These are phyloP conservation scores for Teratosphaeria destructans DNA, from an alignment of 2,329 filamentous ascomycete species.

Conservation along the genomic window DNA sequence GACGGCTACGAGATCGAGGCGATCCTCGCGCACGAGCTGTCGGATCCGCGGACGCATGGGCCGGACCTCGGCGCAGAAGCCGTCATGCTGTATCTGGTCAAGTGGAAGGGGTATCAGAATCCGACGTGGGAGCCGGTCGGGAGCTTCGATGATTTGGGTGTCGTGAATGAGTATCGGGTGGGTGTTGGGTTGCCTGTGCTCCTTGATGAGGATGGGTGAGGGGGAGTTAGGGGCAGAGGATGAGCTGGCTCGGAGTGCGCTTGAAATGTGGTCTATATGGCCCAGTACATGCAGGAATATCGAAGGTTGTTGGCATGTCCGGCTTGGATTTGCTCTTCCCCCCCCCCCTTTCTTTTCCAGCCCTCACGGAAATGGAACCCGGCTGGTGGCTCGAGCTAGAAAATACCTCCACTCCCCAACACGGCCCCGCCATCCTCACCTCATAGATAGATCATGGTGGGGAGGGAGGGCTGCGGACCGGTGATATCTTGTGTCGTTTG, in stretches of 20 bases:
- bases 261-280: no score
- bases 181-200: constrained; percentile 1
- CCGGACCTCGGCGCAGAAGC: constrained; percentile 13
- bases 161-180: constrained; percentile 16
- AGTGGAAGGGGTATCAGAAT: constrained; percentile 23
- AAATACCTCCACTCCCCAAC: constrained; percentile 52
- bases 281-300: no score
- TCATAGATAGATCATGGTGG: constrained; percentile 16
- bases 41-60: constrained; percentile 20
- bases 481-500: no score
- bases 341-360: constrained; percentile 31
- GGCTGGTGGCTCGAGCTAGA: constrained; percentile 90
- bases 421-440: constrained; percentile 56
- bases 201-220: neutral
- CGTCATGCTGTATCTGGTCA: constrained; percentile 24
- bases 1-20: constrained; percentile 9
- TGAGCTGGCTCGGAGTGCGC: neutral
- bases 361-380: constrained; percentile 64
- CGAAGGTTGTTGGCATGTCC: no score
- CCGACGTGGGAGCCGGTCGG: constrained; percentile 24
- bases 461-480: no score
- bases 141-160: constrained; percentile 19
- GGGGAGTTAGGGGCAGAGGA: neutral
- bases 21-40: constrained; percentile 20
- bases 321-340: no score